phyloP scores from a whole-genome alignment of 1,284 basidiomycete genomes.

The Ceratobasidium theobromae region DNA sequence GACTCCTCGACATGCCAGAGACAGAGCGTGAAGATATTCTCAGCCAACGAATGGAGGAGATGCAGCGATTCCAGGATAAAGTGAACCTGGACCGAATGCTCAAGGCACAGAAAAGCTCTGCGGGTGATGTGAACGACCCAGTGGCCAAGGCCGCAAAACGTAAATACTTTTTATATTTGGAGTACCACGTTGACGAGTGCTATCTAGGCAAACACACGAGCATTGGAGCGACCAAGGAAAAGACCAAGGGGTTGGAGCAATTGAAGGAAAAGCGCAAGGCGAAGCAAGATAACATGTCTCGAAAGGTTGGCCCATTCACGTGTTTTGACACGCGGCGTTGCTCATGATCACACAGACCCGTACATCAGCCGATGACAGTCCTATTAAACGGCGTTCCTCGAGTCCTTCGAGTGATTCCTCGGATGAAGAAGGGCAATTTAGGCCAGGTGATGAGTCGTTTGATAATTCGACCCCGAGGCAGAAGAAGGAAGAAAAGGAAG shows the following conservation, averaged over 20 bases:
- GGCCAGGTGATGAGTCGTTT: conserved; percentile 63
- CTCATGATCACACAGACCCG: conserved; percentile 30
- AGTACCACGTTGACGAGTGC: conserved; percentile 24
- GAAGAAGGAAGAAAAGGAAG: conserved; percentile 47
- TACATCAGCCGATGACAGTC: conserved; percentile 33
- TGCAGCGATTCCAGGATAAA: conserved; percentile 74
- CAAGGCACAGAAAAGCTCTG: conserved; percentile 58
- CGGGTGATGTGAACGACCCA: conserved; percentile 51
- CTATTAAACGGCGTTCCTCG: conserved; percentile 36
- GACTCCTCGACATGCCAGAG: conserved; percentile 78
- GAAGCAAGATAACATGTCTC: conserved; percentile 64
- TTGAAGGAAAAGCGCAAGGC: conserved; percentile 79
- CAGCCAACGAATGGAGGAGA: conserved; percentile 75
- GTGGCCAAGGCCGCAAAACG: conserved; percentile 75
- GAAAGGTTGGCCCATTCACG: conserved; percentile 30
- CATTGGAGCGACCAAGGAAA: conserved; percentile 81
- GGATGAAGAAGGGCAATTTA: conserved; percentile 66
- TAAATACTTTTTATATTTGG: conserved; percentile 43
- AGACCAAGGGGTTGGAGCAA: conserved; percentile 76
- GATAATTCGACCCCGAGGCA: conserved; percentile 48
- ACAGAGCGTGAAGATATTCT: conserved; percentile 87
- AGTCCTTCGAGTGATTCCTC: conserved; percentile 56
- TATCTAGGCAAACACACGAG: conserved; percentile 66
- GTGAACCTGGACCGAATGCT: conserved; percentile 76
- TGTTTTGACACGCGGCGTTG: neutral